These are phyloP conservation scores for Primulina tabacum DNA, from an alignment of 257 asterid species.

Conservation along the genomic window DNA sequence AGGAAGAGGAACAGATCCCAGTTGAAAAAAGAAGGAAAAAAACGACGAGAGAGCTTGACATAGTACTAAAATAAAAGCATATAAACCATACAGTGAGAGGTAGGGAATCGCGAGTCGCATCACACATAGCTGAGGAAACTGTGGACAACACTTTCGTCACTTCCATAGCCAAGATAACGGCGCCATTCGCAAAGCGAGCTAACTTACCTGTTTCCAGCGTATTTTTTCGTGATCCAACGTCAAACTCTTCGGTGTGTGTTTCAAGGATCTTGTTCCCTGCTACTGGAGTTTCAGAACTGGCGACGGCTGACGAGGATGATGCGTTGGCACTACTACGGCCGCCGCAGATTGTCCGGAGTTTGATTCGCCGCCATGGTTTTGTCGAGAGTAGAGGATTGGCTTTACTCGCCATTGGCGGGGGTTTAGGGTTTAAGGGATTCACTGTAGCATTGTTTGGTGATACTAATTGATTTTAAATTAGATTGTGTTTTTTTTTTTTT, in stretches of 20 bases:
- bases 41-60: too few relatives aligned
- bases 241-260: conserved; percentile 76
- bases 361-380: conserved; percentile 25
- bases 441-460: too few relatives aligned
- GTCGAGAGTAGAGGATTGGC: conserved; percentile 63
- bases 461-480: too few relatives aligned
- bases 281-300: conserved; percentile 34
- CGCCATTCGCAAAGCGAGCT: conserved; percentile 89
- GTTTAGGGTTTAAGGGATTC: conserved; percentile 21
- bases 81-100: conserved; percentile 76
- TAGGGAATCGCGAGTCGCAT: conserved; percentile 70
- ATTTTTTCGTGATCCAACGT: conserved; percentile 61
- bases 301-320: conserved; percentile 35
- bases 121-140: conserved; percentile 72
- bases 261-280: conserved; percentile 67
- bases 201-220: conserved; percentile 78
- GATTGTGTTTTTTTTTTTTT: too few relatives aligned
- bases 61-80: too few relatives aligned
- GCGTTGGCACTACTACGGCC: conserved; percentile 52
- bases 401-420: conserved; percentile 41
- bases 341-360: conserved; percentile 56
- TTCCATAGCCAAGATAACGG: conserved; percentile 80
- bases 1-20: neutral
- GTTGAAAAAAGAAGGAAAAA: too few relatives aligned
- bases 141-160: conserved; percentile 91